phyloP scores from a whole-genome alignment of 495 filamentous ascomycete genomes.

The Apodospora peruviana region DNA sequence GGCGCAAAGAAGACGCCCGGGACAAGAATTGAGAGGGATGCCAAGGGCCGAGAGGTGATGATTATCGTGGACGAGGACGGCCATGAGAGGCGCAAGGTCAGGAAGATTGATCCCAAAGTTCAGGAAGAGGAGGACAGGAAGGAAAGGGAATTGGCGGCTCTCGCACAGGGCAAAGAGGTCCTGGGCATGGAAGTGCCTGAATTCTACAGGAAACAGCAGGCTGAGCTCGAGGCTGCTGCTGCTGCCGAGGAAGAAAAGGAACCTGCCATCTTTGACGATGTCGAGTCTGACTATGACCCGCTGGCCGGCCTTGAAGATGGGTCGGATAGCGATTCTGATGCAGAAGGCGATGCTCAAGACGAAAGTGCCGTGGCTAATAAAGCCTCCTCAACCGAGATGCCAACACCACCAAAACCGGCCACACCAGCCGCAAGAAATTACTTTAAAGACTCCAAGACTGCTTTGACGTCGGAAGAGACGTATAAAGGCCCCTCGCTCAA shows the following conservation, averaged over 20 bases:
- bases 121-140: constrained; percentile 32
- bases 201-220: constrained; percentile 36
- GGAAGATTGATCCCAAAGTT: constrained; percentile 39
- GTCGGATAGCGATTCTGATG: constrained; percentile 39
- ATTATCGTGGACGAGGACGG: constrained; percentile 84
- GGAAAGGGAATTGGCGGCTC: constrained; percentile 46
- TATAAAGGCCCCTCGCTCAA: constrained; percentile 51
- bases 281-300: constrained; percentile 82
- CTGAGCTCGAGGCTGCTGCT: constrained; percentile 18
- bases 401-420: constrained; percentile 26
- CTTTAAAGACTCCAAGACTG: constrained; percentile 50
- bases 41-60: constrained; percentile 73
- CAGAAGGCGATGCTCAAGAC: constrained; percentile 2
- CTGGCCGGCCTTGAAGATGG: constrained; percentile 64
- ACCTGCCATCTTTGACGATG: constrained; percentile 80
- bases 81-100: constrained; percentile 79
- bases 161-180: constrained; percentile 60
- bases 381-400: constrained; percentile 26
- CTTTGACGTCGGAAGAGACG: constrained; percentile 34
- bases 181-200: constrained; percentile 77
- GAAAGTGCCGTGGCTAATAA: constrained; percentile 2
- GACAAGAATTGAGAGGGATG: constrained; percentile 69
- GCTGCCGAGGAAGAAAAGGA: constrained; percentile 56
- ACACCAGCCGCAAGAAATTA: constrained; percentile 46
- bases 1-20: constrained; percentile 54